A percentile compares a stretch with the other conserved stretches of the same genome.
These are phyloP conservation scores for Ustilago tritici DNA, from an alignment of 1,284 basidiomycete genomes.

Conservation along the genomic window DNA sequence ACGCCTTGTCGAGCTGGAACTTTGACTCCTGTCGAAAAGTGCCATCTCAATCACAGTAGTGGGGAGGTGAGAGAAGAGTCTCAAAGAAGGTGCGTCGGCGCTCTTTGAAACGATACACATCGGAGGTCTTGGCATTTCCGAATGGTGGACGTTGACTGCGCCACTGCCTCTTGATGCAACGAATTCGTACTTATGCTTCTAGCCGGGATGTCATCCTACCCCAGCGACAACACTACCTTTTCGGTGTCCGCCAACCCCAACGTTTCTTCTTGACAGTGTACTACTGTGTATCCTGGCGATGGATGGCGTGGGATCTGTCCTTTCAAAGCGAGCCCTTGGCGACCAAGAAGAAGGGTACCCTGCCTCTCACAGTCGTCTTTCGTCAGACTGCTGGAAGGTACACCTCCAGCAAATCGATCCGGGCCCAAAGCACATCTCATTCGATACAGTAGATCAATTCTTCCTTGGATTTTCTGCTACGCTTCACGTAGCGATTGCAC, in stretches of 20 bases:
- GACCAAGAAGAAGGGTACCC: neutral
- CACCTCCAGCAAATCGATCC: neutral
- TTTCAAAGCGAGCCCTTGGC: neutral
- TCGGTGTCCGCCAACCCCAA: neutral
- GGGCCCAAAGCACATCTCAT: neutral
- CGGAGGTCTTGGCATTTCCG: constrained; percentile 28
- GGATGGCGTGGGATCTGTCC: neutral
- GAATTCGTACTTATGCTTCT: neutral
- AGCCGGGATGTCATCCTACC: neutral
- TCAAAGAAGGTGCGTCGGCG: constrained; percentile 16
- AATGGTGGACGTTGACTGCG: neutral
- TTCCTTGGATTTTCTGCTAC: neutral
- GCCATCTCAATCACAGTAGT: neutral
- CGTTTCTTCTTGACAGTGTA: neutral
- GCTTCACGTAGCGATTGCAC: neutral
- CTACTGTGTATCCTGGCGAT: neutral
- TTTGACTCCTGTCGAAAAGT: constrained; percentile 33
- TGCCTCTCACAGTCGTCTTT: neutral
- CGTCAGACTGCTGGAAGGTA: neutral
- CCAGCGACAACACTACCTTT: neutral
- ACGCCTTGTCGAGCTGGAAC: constrained; percentile 5
- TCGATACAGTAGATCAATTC: neutral
- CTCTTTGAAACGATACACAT: constrained; percentile 21
- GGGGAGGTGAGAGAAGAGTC: neutral
- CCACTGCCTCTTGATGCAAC: neutral